phyloP scores from a whole-genome alignment of 129 eudicot genomes.

The Silybum marianum region DNA sequence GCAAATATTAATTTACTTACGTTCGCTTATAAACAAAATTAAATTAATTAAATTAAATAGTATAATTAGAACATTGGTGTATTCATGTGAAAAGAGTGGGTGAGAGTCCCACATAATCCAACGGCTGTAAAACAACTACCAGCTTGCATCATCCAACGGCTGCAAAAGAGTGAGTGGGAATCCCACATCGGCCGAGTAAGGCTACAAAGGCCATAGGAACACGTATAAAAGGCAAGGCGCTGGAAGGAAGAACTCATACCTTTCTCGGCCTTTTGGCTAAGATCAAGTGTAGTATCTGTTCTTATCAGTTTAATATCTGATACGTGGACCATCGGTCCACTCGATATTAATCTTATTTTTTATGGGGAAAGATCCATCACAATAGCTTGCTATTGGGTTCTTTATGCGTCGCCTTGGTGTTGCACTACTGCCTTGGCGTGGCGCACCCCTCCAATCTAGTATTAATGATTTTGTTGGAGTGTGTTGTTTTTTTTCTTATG shows the following conservation, averaged over 20 bases:
- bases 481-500: too few species aligned
- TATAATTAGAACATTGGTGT: too few species aligned
- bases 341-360: constrained; percentile 37
- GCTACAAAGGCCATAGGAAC: neutral
- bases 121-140: too few species aligned
- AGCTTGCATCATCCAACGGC: neutral
- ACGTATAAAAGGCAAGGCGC: neutral
- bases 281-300: constrained; percentile 83
- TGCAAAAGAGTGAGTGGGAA: neutral
- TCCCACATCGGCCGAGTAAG: neutral
- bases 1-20: too few species aligned
- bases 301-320: constrained; percentile 57
- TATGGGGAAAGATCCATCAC: neutral
- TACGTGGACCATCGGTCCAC: constrained; percentile 27
- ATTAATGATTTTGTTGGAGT: too few species aligned
- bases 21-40: too few species aligned
- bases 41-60: too few species aligned
- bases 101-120: too few species aligned
- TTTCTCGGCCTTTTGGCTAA: constrained; percentile 85
- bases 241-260: constrained; percentile 37
- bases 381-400: neutral
- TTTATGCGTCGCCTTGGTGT: neutral
- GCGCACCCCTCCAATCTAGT: neutral
- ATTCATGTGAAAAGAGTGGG: too few species aligned
- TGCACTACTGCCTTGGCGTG: neutral